Evolutionary conservation across 2,329 filamentous ascomycete species (phyloP).

Genomic region (Trichophyton rubrum): DNA sequence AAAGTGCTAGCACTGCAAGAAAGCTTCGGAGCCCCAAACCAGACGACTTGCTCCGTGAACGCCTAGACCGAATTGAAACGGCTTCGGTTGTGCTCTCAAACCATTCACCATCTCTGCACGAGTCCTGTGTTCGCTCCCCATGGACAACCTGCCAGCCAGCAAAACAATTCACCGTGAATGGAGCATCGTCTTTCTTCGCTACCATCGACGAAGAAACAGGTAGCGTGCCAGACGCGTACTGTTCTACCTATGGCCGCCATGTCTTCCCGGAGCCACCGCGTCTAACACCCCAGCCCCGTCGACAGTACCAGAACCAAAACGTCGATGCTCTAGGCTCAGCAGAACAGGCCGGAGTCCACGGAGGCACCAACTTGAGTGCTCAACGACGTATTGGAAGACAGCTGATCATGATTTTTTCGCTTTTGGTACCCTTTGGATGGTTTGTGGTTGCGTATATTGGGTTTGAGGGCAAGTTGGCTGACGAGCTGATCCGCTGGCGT

Average conservation of each 20-base stretch:
- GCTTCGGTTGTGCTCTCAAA: slow-evolving; percentile 8
- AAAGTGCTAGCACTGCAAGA: slow-evolving; percentile 6
- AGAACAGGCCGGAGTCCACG: neutral
- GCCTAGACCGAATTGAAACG: slow-evolving; percentile 10
- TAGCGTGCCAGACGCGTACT: slow-evolving; percentile 5
- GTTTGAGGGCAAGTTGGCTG: slow-evolving; percentile 3
- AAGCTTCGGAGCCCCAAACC: slow-evolving; percentile 3
- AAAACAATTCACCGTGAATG: neutral
- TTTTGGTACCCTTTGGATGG: slow-evolving; percentile 12
- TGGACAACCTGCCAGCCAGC: neutral
- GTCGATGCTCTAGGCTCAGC: neutral
- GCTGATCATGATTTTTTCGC: slow-evolving; percentile 7
- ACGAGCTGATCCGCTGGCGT: slow-evolving; percentile 11
- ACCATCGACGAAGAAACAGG: slow-evolving; percentile 8
- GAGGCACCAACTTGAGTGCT: slow-evolving; percentile 2
- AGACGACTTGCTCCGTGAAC: slow-evolving; percentile 10
- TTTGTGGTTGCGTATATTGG: slow-evolving; percentile 11
- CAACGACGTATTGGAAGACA: slow-evolving; percentile 12
- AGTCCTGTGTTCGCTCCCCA: neutral
- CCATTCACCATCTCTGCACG: slow-evolving; percentile 5
- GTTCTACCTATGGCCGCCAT: slow-evolving; percentile 11
- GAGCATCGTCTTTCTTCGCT: neutral
- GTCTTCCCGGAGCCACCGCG: slow-evolving; percentile 13
- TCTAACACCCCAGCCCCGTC: slow-evolving; percentile 7
- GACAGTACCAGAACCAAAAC: neutral